These are phyloP conservation scores for Chrysanthemum lavandulifolium DNA, from an alignment of 129 eudicot genomes.

Conservation along the genomic window DNA sequence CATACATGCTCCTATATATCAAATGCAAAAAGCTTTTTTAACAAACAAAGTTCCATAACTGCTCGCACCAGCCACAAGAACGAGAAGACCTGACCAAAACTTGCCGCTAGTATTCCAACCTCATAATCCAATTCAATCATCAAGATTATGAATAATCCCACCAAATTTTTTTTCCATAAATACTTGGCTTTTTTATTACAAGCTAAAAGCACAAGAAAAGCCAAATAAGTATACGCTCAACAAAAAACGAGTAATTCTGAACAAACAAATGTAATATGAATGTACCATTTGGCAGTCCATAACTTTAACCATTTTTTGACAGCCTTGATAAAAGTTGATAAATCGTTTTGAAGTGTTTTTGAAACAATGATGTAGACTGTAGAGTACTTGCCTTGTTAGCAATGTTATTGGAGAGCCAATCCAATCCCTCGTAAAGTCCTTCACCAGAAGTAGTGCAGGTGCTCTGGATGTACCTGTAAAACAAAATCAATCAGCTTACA, in stretches of 20 bases:
- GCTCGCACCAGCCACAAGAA: constrained; percentile 16
- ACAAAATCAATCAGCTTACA: not conserved
- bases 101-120: constrained; percentile 36
- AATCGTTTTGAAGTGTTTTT: not conserved
- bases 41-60: constrained; percentile 28
- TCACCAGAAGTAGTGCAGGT: constrained; percentile 99
- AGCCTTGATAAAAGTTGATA: not conserved
- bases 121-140: constrained; percentile 18
- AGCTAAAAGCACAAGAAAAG: too few species aligned
- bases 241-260: not conserved
- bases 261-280: not conserved
- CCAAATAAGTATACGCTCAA: not conserved
- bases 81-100: constrained; percentile 27
- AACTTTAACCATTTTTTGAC: too few species aligned
- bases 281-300: not conserved
- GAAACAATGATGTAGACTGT: not conserved
- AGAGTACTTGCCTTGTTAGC: constrained; percentile 79
- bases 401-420: constrained; percentile 99
- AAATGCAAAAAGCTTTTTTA: constrained; percentile 18
- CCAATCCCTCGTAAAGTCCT: constrained; percentile 96
- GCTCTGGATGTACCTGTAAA: constrained; percentile 97
- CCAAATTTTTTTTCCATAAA: too few species aligned
- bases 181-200: too few species aligned
- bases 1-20: constrained; percentile 28
- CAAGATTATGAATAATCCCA: not conserved